Base-by-base conservation (phyloP, 1,139 yeast species). In the Sugiyamaella castrensis region DNA sequence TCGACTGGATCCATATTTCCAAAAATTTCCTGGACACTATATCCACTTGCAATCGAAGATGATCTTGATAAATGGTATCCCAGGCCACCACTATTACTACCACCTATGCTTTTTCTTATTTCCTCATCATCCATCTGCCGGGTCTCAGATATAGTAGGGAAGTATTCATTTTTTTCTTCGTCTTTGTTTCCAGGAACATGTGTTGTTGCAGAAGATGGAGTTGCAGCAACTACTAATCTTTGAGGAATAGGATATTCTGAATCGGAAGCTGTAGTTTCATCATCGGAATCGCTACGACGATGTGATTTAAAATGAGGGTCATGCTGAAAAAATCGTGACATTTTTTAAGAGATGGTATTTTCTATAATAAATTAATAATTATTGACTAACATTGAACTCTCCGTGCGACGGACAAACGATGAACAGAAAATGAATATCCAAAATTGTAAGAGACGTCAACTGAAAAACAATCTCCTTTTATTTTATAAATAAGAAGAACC, bases 1-100 rank as follows among this genome's bases (percentile, higher is more conserved):
- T 53, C 53, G 1, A 48, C 55, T 4, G 54, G 53, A 31, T 50
- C 58, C 28, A 50, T 39, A 15, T 54, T 61, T 10, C 66, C 68
- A 42, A 61, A 63, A 16, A 63, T 58, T 12, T 54, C 58, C 37
- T 53, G 50, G 8, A 55, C 53, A 19, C 52, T 54, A 40, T 47
- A 54, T 4, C 47, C 52, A 38, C 48, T 43, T 7, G 37, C 44
- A 11, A 31, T 31, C 4, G 47, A 32, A 7, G 51, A 37, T 11
- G 40, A 34, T 30, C 48, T 34, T 11, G 48, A 46, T 27, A 13
- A 7, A 8, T 16, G 24, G 7, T 27, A 11, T 13, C 27, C 33
- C 6, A 39, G 29, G 9, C 40, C 36, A 34, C 15, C 11, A 16
- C 27, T 28, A 15, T 9, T 4, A 12, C 37, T 13, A 33, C 16